These are phyloP conservation scores for Chlorophyllum brunneum DNA, from an alignment of 768 basidiomycete species.

Conservation along the genomic window DNA sequence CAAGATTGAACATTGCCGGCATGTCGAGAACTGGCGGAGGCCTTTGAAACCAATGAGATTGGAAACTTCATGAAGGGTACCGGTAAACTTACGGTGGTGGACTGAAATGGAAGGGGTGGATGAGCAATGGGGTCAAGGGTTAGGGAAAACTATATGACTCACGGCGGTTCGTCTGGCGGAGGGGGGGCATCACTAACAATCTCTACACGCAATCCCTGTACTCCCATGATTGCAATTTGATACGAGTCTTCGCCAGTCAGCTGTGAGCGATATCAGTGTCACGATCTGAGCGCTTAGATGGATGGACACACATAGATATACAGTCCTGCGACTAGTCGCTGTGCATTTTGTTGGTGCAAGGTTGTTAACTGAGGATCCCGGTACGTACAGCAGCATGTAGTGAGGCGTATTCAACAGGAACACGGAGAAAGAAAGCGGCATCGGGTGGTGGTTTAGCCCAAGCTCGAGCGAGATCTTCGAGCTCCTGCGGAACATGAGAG, in stretches of 20 bases:
- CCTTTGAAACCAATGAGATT: constrained; percentile 22
- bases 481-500: constrained; percentile 49
- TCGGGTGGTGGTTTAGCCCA: constrained; percentile 88
- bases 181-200: constrained; percentile 84
- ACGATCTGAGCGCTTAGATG: constrained; percentile 4
- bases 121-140: constrained; percentile 18
- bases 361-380: constrained; percentile 12
- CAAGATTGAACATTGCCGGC: constrained; percentile 82
- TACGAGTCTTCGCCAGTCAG: constrained; percentile 83
- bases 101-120: constrained; percentile 29
- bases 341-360: constrained; percentile 18
- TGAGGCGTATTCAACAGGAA: constrained; percentile 86
- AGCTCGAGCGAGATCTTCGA: constrained; percentile 74
- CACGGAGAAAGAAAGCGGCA: constrained; percentile 68
- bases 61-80: not conserved
- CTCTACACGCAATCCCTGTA: constrained; percentile 80
- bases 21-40: constrained; percentile 79
- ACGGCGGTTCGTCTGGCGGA: constrained; percentile 83
- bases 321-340: constrained; percentile 78
- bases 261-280: constrained; percentile 33
- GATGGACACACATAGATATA: constrained; percentile 69
- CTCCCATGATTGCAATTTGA: constrained; percentile 82
- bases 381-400: constrained; percentile 73
- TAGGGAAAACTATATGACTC: constrained; percentile 29
- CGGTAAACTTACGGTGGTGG: constrained; percentile 41